Evolutionary conservation across 495 filamentous ascomycete species (phyloP).

Genomic region (Oidiodendron maius): DNA sequence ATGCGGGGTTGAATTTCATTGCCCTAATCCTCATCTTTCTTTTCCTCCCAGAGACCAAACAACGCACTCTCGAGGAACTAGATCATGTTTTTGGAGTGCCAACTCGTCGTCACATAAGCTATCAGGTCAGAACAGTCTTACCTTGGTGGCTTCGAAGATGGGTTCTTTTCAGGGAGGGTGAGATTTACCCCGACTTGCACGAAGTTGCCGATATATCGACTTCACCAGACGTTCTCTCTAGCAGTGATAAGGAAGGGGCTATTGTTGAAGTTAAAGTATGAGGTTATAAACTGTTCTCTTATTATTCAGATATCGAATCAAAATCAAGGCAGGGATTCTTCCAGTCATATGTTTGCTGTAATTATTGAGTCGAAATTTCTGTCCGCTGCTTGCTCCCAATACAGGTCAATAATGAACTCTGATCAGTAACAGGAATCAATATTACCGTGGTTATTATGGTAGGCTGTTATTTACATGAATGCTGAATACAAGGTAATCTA

Average conservation of each 20-base stretch:
- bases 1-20: constrained; percentile 52
- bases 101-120: constrained; percentile 52
- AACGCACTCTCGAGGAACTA: constrained; percentile 68
- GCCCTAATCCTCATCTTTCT: constrained; percentile 49
- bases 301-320: too few species aligned
- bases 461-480: too few species aligned
- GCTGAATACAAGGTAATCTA: too few species aligned
- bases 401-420: background rate
- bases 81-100: constrained; percentile 80
- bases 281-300: too few species aligned
- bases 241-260: too few species aligned
- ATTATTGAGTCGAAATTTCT: background rate
- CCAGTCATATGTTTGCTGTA: background rate
- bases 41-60: constrained; percentile 63
- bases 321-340: background rate
- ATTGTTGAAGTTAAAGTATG: too few species aligned
- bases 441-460: too few species aligned
- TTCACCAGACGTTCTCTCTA: too few species aligned
- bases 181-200: too few species aligned
- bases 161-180: too few species aligned
- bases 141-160: too few species aligned
- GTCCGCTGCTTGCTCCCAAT: background rate
- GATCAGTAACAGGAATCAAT: background rate
- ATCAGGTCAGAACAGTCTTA: constrained; percentile 57
- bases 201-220: too few species aligned